Evolutionary conservation across 2,329 filamentous ascomycete species (phyloP).

Genomic region (Penicillium glabrum): DNA sequence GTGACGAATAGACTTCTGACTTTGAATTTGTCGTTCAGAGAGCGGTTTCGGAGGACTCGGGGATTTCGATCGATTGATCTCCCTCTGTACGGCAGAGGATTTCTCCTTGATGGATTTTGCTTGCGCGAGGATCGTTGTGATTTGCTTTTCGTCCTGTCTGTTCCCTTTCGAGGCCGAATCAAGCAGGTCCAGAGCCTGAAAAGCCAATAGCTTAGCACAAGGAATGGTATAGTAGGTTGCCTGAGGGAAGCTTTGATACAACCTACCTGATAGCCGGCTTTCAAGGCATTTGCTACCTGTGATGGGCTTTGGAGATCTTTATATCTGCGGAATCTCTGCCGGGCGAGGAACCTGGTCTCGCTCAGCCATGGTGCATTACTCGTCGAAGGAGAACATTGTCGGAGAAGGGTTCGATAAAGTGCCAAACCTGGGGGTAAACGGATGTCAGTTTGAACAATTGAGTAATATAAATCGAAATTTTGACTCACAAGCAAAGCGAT

Average conservation of each 20-base stretch:
- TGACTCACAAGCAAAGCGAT: conserved; percentile 47
- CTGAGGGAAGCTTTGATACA: not conserved
- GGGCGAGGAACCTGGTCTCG: conserved; percentile 31
- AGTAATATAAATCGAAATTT: not conserved
- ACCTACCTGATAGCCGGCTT: conserved; percentile 43
- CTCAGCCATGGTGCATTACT: conserved; percentile 19
- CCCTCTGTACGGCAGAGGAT: conserved; percentile 21
- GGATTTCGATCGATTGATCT: conserved; percentile 12
- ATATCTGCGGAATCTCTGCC: conserved; percentile 40
- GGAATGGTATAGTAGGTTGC: not conserved
- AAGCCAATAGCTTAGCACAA: conserved; percentile 4
- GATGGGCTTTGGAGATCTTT: conserved; percentile 40
- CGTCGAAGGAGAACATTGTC: conserved; percentile 39
- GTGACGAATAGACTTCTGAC: conserved; percentile 23
- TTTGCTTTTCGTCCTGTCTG: conserved; percentile 19
- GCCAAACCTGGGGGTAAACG: conserved; percentile 35
- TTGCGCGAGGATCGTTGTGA: conserved; percentile 29
- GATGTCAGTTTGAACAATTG: not conserved
- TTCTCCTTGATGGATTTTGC: conserved; percentile 21
- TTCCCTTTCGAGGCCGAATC: conserved; percentile 33
- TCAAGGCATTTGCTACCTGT: conserved; percentile 38
- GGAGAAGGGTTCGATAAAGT: conserved; percentile 47
- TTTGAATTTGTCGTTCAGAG: conserved; percentile 23
- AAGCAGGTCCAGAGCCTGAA: conserved; percentile 40
- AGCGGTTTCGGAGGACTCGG: conserved; percentile 21